Conservation (phyloP, 2,329 filamentous ascomycete species). For the Aspergillus niger region DNA sequence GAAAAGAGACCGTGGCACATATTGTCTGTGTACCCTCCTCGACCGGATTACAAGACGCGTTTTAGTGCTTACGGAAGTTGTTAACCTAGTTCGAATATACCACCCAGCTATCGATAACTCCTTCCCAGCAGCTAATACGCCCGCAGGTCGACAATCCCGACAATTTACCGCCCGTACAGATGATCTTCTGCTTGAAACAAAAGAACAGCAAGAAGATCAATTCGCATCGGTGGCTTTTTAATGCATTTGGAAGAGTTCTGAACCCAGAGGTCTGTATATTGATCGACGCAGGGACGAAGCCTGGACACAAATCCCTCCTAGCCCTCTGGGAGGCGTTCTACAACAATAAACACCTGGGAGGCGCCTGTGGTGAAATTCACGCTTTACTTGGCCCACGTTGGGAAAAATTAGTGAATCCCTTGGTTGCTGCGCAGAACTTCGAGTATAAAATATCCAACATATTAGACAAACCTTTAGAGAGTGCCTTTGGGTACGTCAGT, state of each 20-base stretch:
- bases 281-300: conserved; percentile 96
- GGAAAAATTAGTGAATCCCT: conserved; percentile 87
- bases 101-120: conserved; percentile 91
- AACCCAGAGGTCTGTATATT: conserved; percentile 97
- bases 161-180: conserved; percentile 92
- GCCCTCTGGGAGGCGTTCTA: conserved; percentile 98
- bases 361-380: conserved; percentile 98
- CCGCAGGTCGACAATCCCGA: conserved; percentile 80
- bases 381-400: conserved; percentile 92
- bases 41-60: no score
- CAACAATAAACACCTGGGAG: conserved; percentile 98
- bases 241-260: conserved; percentile 92
- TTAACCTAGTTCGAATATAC: conserved; percentile 79
- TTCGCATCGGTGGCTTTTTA: conserved; percentile 98
- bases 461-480: conserved; percentile 95
- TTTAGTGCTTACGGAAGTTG: no score
- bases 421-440: conserved; percentile 96
- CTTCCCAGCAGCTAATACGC: conserved; percentile 95
- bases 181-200: conserved; percentile 99
- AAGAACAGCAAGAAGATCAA: conserved; percentile 99
- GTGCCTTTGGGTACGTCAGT: conserved; percentile 94
- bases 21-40: conserved; percentile 48
- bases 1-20: conserved; percentile 93
- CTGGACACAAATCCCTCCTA: conserved; percentile 84
- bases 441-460: conserved; percentile 99